phyloP scores from a whole-genome alignment of 495 filamentous ascomycete species.

The Monascus purpureus region DNA sequence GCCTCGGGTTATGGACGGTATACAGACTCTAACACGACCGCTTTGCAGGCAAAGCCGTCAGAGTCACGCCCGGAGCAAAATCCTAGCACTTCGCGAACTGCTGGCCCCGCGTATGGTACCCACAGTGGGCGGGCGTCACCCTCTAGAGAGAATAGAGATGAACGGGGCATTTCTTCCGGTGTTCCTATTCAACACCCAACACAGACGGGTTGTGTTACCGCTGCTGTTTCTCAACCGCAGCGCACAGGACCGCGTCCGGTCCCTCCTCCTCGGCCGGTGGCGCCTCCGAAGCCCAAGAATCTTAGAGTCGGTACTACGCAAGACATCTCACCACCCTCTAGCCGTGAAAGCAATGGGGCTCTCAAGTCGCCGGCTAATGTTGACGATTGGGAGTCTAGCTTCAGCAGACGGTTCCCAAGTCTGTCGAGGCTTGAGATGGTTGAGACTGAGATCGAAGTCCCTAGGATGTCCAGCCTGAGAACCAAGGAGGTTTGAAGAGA shows the following conservation, averaged over 20 bases:
- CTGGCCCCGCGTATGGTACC: conserved; percentile 9
- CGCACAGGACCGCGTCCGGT: conserved; percentile 24
- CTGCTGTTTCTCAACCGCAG: conserved; percentile 2
- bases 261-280: conserved; percentile 40
- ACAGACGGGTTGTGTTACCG: neutral
- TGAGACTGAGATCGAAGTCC: conserved; percentile 48
- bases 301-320: conserved; percentile 30
- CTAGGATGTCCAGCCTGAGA: conserved; percentile 22
- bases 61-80: conserved; percentile 4
- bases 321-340: conserved; percentile 5
- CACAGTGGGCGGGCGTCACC: neutral
- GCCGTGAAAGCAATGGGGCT: conserved; percentile 11
- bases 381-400: conserved; percentile 59
- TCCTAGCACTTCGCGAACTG: conserved; percentile 7
- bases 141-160: neutral
- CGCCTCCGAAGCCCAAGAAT: conserved; percentile 48
- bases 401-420: conserved; percentile 71
- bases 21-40: conserved; percentile 37
- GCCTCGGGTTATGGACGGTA: conserved; percentile 82
- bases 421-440: conserved; percentile 74
- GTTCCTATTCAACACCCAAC: neutral
- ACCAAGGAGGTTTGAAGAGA: conserved; percentile 26
- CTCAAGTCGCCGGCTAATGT: conserved; percentile 13
- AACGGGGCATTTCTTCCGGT: neutral
- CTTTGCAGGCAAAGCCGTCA: conserved; percentile 29